Evolutionary conservation across 768 basidiomycete genomes (phyloP).

Genomic region (Leccinellum luteum): DNA sequence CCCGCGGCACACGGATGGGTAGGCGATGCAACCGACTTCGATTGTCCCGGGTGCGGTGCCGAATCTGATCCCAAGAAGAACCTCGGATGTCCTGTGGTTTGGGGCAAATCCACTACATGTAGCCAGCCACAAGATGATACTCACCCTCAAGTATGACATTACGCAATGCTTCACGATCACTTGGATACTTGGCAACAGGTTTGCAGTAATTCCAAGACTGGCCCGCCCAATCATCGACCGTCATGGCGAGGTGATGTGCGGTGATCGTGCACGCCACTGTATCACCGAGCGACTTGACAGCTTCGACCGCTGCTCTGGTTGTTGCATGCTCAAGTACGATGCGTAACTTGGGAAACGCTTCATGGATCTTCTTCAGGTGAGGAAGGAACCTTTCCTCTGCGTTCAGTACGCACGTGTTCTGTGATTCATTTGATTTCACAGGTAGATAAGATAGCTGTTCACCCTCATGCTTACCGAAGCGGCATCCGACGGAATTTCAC

Average conservation of each 20-base stretch:
- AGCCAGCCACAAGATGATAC: slow-evolving; percentile 5
- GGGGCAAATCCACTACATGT: not conserved
- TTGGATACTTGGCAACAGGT: slow-evolving; percentile 94
- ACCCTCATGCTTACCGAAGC: slow-evolving; percentile 40
- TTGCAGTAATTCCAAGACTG: slow-evolving; percentile 97
- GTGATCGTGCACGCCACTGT: slow-evolving; percentile 97
- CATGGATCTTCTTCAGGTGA: slow-evolving; percentile 79
- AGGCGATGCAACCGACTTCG: slow-evolving; percentile 70
- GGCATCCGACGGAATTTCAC: slow-evolving; percentile 91
- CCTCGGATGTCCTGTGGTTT: slow-evolving; percentile 70
- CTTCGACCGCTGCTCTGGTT: slow-evolving; percentile 85
- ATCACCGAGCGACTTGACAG: slow-evolving; percentile 70
- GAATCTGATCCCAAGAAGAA: slow-evolving; percentile 99
- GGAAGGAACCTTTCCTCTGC: slow-evolving; percentile 89
- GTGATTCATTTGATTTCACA: not conserved
- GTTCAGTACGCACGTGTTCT: slow-evolving; percentile 93
- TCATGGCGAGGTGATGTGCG: slow-evolving; percentile 90
- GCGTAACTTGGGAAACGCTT: slow-evolving; percentile 80
- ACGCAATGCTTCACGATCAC: slow-evolving; percentile 80
- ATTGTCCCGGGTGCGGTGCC: slow-evolving; percentile 79
- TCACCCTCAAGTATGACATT: slow-evolving; percentile 74
- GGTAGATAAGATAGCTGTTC: not conserved
- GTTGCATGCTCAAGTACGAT: slow-evolving; percentile 99
- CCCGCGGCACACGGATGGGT: slow-evolving; percentile 86
- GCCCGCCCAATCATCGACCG: slow-evolving; percentile 95